These are phyloP conservation scores for Selaginella moellendorffii DNA, from an alignment of 75 land plant genomes.

Conservation along the genomic window DNA sequence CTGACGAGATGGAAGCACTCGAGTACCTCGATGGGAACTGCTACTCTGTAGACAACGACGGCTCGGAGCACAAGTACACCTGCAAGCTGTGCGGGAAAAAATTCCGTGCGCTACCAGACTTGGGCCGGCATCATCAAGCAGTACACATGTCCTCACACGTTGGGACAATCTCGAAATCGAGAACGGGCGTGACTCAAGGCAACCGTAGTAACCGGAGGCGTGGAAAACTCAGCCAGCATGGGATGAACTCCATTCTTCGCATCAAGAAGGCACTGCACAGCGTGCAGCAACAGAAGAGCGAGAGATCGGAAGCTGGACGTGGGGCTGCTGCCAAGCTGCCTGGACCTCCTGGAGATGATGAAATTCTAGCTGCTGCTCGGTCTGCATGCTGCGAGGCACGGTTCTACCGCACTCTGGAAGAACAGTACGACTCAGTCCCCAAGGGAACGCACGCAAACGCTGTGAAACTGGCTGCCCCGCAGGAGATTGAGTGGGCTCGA, in stretches of 20 bases:
- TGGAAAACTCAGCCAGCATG: slow-evolving; percentile 10
- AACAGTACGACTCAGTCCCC: background rate
- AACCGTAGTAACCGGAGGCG: background rate
- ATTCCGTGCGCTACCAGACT: background rate
- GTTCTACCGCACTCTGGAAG: background rate
- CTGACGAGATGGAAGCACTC: too few species aligned
- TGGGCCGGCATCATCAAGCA: slow-evolving; percentile 7
- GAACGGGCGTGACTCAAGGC: background rate
- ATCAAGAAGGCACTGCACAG: slow-evolving; percentile 16
- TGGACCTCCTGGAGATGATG: background rate
- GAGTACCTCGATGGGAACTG: too few species aligned
- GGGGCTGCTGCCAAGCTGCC: background rate
- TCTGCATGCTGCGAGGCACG: background rate
- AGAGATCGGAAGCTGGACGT: slow-evolving; percentile 9
- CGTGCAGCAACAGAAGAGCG: slow-evolving; percentile 15
- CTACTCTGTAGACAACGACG: too few species aligned
- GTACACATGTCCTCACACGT: background rate
- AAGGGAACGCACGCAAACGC: background rate
- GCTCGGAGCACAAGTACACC: slow-evolving; percentile 22
- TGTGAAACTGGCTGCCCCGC: slow-evolving; percentile 21
- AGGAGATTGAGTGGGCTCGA: slow-evolving; percentile 50
- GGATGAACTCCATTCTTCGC: slow-evolving; percentile 15
- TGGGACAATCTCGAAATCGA: background rate
- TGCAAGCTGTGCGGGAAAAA: slow-evolving; percentile 61
- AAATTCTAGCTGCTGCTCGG: background rate